A percentile compares a stretch with the other conserved stretches of the same genome.
phyloP scores from a whole-genome alignment of 2,329 filamentous ascomycete genomes.

The Colletotrichum tropicale region DNA sequence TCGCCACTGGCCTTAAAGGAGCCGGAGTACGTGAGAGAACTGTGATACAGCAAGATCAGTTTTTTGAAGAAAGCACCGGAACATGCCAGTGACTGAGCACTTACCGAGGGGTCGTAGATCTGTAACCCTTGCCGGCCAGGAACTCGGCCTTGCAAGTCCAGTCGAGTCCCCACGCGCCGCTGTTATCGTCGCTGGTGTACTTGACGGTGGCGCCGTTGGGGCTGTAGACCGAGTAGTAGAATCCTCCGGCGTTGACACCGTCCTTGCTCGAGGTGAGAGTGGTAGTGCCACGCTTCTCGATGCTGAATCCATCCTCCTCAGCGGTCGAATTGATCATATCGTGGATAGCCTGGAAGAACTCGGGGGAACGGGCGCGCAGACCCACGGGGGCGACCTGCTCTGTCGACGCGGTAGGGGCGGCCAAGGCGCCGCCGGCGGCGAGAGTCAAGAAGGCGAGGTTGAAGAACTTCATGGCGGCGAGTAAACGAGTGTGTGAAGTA shows the following conservation, averaged over 20 bases:
- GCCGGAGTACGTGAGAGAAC: background rate
- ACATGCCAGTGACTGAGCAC: fast-evolving
- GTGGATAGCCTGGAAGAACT: background rate
- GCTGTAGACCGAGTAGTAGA: background rate
- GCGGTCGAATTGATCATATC: background rate
- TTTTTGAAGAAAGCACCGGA: background rate
- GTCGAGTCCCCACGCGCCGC: background rate
- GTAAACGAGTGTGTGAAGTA: background rate
- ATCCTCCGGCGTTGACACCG: background rate
- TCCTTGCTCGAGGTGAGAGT: background rate
- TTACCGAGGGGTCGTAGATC: background rate
- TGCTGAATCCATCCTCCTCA: background rate
- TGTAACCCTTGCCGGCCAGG: background rate
- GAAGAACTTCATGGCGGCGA: background rate
- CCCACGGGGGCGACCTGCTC: background rate
- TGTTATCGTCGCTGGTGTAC: background rate
- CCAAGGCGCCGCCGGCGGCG: background rate
- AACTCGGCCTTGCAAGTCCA: background rate
- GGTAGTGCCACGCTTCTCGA: background rate
- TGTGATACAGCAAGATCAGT: background rate
- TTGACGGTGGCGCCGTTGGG: background rate
- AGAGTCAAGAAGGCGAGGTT: background rate
- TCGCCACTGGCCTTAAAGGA: background rate
- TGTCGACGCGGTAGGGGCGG: background rate
- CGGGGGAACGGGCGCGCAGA: background rate